Evolutionary conservation across 116 monocot species (phyloP), one percentile per base, ranked within the genome.

Genomic region (Thalassia testudinum): DNA sequence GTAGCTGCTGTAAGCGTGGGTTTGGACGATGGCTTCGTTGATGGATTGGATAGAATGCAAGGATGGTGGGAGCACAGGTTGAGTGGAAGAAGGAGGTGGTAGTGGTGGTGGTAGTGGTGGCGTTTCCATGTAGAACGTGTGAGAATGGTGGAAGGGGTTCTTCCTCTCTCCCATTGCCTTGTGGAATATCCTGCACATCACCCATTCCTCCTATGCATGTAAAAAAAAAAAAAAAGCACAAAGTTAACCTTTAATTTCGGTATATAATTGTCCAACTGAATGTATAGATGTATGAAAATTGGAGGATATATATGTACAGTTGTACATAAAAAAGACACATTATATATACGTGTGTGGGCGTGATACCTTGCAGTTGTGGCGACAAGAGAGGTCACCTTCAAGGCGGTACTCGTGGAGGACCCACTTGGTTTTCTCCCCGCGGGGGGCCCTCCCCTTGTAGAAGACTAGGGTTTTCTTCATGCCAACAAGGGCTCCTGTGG

Each of bases 381-480:
- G 80, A 63, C 60, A 72, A 37, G 83, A 77, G 67, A 70, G 67
- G 43, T 83, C 80, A 3, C 90, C 84, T 10, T 83, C 80, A 29
- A 90, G 80, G 29, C 90, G 77, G 61, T 90, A 90, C 72, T 90
- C 90, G 25, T 90, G 90, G 19, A 90, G 75, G 28, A 90, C 78
- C 90, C 90, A 90, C 49, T 84, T 77, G 49, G 90, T 90, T 72
- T 90, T 90, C 80, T 90, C 90, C 1, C 90, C 90, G 0, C 90
- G 83, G 1, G 90, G 90, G 0, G 90, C 84, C 47, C 90, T 59
- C 1, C 90, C 90, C 49, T 72, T 90, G 80, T 90, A 90, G 62
- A 90, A 90, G 40, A 90, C 84, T 1, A 90, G 68, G 5, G 90
- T 89, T 66, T 89, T 89, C 83, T 89, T 89, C 89, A 89, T 89